A percentile compares a stretch with the other conserved stretches of the same genome.
Conservation (phyloP, 106 monocot genomes). For the Acorus calamus region DNA sequence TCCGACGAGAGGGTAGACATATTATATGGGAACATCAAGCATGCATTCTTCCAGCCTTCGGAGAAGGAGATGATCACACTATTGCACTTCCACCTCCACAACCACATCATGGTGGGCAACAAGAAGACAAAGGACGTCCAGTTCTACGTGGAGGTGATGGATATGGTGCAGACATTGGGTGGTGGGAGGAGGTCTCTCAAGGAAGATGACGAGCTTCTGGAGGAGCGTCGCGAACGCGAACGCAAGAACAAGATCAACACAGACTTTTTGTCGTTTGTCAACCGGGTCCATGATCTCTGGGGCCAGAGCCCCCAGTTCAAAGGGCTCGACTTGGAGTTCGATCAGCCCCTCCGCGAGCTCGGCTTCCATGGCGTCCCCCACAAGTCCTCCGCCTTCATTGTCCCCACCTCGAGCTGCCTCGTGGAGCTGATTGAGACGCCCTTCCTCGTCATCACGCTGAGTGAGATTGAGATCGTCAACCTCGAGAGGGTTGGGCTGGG, state of each 20-base stretch:
- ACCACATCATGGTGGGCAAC: constrained; percentile 97
- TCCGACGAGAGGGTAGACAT: constrained; percentile 79
- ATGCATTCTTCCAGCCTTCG: constrained; percentile 98
- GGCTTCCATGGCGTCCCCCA: constrained; percentile 95
- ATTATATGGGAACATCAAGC: constrained; percentile 88
- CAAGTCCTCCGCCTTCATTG: constrained; percentile 85
- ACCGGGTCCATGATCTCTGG: constrained; percentile 80
- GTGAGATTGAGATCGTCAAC: constrained; percentile 96
- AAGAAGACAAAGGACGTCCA: constrained; percentile 95
- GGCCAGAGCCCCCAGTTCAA: constrained; percentile 61
- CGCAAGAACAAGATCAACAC: constrained; percentile 87
- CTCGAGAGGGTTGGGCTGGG: constrained; percentile 88
- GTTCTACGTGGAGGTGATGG: constrained; percentile 97
- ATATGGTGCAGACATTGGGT: constrained; percentile 89
- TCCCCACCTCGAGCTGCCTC: constrained; percentile 84
- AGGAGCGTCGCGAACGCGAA: constrained; percentile 93
- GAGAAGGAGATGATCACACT: constrained; percentile 98
- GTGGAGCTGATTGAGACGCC: constrained; percentile 94
- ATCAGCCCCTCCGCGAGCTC: constrained; percentile 79
- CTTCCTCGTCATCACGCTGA: constrained; percentile 67
- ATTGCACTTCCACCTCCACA: constrained; percentile 82
- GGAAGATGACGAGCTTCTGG: constrained; percentile 94
- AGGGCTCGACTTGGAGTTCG: constrained; percentile 81
- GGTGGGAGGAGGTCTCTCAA: constrained; percentile 67
- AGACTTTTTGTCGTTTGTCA: constrained; percentile 91